Percentiles rank a stretch among this genome's conserved stretches.
Conservation (phyloP, 2,329 filamentous ascomycete genomes). For the Sporothrix euskadiensis region DNA sequence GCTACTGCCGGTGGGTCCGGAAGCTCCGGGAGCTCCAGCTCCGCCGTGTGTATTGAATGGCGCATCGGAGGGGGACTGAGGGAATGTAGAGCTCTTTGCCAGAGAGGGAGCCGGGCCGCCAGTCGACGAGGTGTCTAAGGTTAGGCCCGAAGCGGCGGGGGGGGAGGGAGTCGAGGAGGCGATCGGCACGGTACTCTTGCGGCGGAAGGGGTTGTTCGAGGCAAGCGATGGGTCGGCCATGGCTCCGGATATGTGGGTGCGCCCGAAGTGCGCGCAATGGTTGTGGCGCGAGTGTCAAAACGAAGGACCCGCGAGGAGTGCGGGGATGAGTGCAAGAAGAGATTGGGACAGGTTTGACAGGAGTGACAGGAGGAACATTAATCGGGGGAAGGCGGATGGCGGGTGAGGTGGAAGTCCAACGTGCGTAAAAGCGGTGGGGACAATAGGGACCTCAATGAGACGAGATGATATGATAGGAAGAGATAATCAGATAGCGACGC, state of each 20-base stretch:
- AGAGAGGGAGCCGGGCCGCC: conserved; percentile 28
- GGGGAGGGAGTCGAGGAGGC: conserved; percentile 9
- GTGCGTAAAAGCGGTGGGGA: conserved; percentile 17
- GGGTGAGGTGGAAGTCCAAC: not conserved
- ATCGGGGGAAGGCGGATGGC: not conserved
- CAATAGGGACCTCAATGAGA: not conserved
- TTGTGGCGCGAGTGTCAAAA: not conserved
- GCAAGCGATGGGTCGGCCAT: conserved; percentile 44
- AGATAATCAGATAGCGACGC: not conserved
- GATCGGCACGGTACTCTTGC: conserved; percentile 38
- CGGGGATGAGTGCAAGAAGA: not conserved
- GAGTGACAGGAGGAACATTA: not conserved
- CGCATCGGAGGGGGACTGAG: not conserved
- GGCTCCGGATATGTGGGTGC: conserved; percentile 28
- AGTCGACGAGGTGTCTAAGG: conserved; percentile 33
- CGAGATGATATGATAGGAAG: conserved; percentile 8
- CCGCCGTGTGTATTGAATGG: not conserved
- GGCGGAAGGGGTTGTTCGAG: conserved; percentile 57
- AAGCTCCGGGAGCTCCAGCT: conserved; percentile 14
- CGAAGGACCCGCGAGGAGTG: not conserved
- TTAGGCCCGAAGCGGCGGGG: not conserved
- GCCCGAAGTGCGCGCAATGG: not conserved
- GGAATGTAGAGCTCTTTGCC: conserved; percentile 15
- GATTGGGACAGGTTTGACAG: not conserved
- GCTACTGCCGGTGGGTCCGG: conserved; percentile 24